These are phyloP conservation scores for Pythium coloratum DNA, from an alignment of 352 stramenopile species.

Conservation along the genomic window DNA sequence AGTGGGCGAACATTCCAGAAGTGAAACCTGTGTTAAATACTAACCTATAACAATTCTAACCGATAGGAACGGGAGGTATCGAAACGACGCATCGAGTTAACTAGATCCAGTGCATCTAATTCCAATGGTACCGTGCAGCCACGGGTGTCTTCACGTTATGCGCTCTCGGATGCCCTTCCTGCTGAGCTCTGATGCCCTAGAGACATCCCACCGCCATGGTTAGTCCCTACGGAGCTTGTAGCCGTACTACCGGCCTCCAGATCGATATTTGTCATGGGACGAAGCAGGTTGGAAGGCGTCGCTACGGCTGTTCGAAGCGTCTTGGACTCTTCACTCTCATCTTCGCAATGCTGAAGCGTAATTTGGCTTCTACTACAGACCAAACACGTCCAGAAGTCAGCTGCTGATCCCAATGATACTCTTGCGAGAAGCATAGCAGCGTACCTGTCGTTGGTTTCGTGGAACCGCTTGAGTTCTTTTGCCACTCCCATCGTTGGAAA, in stretches of 20 bases:
- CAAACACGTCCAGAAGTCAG: background rate
- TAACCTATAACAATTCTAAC: conserved; percentile 4
- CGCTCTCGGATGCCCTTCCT: conserved; percentile 18
- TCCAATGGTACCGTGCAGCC: no score
- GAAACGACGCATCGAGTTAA: conserved; percentile 5
- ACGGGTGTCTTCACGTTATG: conserved; percentile 12
- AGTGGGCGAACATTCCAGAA: conserved; percentile 26
- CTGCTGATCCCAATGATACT: no score
- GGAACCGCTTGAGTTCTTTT: conserved; percentile 66
- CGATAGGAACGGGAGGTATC: conserved; percentile 2
- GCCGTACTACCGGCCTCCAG: conserved; percentile 29
- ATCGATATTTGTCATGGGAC: conserved; percentile 59
- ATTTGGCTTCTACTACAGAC: background rate
- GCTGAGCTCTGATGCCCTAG: background rate
- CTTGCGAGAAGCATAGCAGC: no score
- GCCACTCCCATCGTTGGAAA: conserved; percentile 33
- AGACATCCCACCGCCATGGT: background rate
- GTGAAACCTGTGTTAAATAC: conserved; percentile 11
- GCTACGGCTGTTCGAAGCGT: conserved; percentile 21
- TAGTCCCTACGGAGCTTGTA: background rate
- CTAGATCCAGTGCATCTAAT: conserved; percentile 2
- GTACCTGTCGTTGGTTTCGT: conserved; percentile 40
- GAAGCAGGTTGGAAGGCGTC: conserved; percentile 60
- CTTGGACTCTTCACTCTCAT: conserved; percentile 7
- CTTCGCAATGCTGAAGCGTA: conserved; percentile 5